These are phyloP conservation scores for Stephanodiscus triporus DNA, from an alignment of 108 stramenopile species.

Conservation along the genomic window DNA sequence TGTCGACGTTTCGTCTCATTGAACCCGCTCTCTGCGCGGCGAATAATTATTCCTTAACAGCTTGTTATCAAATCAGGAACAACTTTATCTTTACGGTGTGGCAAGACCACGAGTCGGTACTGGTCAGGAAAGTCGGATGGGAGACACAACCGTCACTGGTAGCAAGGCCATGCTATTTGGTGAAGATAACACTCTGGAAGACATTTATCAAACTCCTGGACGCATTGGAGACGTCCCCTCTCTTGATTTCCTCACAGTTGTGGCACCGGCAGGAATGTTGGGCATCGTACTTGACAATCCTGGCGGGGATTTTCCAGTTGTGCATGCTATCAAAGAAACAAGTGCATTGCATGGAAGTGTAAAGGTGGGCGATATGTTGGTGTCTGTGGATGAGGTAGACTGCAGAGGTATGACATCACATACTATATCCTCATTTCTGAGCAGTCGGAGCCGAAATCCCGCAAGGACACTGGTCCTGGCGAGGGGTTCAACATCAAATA, in stretches of 20 bases:
- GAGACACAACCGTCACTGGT: slow-evolving; percentile 29
- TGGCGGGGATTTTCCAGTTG: slow-evolving; percentile 70
- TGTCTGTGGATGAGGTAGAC: slow-evolving; percentile 84
- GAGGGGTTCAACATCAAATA: slow-evolving; percentile 6
- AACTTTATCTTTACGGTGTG: slow-evolving; percentile 31
- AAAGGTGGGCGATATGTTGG: slow-evolving; percentile 72
- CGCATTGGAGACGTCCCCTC: slow-evolving; percentile 22
- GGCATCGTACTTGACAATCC: slow-evolving; percentile 91
- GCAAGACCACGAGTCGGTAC: slow-evolving; percentile 14
- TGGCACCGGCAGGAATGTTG: slow-evolving; percentile 67
- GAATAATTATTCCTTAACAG: neutral
- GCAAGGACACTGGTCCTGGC: slow-evolving; percentile 44
- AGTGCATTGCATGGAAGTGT: slow-evolving; percentile 73
- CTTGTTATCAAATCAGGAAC: slow-evolving; percentile 35
- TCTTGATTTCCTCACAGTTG: slow-evolving; percentile 32
- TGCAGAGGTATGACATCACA: slow-evolving; percentile 78
- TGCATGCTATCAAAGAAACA: slow-evolving; percentile 84
- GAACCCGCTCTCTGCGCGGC: neutral
- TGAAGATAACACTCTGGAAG: slow-evolving; percentile 45
- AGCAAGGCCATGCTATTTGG: slow-evolving; percentile 31
- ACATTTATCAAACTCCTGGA: slow-evolving; percentile 17
- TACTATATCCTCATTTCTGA: slow-evolving; percentile 79
- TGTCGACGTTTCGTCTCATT: neutral
- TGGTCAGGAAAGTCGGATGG: slow-evolving; percentile 24
- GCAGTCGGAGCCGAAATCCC: slow-evolving; percentile 43